Conservation (phyloP, 78 protist genomes). For the Dictyostelium brefeldianum region DNA sequence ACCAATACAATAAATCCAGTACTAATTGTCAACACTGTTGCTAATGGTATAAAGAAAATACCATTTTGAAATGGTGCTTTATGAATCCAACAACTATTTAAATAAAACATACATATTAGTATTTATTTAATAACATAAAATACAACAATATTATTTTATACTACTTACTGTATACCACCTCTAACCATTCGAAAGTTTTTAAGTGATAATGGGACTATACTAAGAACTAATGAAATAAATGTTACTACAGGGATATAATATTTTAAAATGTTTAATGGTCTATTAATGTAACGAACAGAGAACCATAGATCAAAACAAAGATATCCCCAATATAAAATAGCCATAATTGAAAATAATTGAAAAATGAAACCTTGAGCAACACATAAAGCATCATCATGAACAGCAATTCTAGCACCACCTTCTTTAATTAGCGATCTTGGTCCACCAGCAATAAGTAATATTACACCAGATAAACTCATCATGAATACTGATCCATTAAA, state of each 20-base stretch:
- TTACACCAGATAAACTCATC: slow-evolving; percentile 26
- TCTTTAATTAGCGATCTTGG: not conserved
- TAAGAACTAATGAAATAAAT: not conserved
- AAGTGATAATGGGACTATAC: not conserved
- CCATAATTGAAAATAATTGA: not conserved
- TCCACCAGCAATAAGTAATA: slow-evolving; percentile 4
- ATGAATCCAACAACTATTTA: slow-evolving; percentile 40
- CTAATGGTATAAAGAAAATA: slow-evolving; percentile 55
- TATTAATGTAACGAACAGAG: not conserved
- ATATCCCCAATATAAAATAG: not conserved
- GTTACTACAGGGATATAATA: not conserved
- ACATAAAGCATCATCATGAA: slow-evolving; percentile 1
- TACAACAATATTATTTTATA: too few relatives aligned
- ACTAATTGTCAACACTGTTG: slow-evolving; percentile 13
- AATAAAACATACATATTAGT: too few relatives aligned
- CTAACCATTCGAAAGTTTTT: not conserved
- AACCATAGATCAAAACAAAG: slow-evolving; percentile 14
- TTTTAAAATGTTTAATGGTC: slow-evolving; percentile 14
- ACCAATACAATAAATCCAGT: slow-evolving; percentile 18
- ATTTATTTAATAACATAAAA: too few relatives aligned
- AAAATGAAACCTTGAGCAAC: slow-evolving; percentile 14
- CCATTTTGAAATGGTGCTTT: slow-evolving; percentile 11
- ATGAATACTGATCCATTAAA: not conserved
- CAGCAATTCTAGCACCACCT: not conserved
- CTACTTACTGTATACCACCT: slow-evolving; percentile 23